Evolutionary conservation across 805 yeast genomes (phyloP).

Genomic region (Danielia oregonensis): DNA sequence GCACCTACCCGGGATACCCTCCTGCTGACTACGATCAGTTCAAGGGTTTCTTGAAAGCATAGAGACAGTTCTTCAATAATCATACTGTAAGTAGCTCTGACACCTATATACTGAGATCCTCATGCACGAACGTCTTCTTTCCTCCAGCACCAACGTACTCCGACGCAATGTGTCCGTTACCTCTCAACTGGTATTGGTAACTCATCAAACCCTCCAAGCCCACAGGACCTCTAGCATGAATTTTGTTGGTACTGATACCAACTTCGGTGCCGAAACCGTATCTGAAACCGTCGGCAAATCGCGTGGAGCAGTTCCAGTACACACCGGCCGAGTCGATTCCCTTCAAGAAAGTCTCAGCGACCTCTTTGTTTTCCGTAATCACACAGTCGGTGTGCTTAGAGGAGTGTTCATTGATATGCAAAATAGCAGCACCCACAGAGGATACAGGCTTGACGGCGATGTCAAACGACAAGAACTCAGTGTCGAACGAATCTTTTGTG

Average conservation of each 20-base stretch:
- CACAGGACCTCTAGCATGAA: conserved; percentile 98
- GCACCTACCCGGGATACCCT: conserved; percentile 49
- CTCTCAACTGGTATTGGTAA: conserved; percentile 90
- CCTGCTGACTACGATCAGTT: conserved; percentile 24
- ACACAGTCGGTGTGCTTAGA: conserved; percentile 96
- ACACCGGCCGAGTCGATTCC: conserved; percentile 95
- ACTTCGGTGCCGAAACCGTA: conserved; percentile 99
- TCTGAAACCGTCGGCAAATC: conserved; percentile 98
- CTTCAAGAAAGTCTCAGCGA: conserved; percentile 74
- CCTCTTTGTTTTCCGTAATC: conserved; percentile 66
- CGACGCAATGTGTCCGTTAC: conserved; percentile 88
- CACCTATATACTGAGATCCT: conserved; percentile 35
- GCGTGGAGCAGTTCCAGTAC: conserved; percentile 94
- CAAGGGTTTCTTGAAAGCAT: conserved; percentile 8
- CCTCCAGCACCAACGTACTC: conserved; percentile 96
- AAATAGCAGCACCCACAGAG: conserved; percentile 67
- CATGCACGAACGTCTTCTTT: conserved; percentile 68
- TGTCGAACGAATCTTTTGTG: conserved; percentile 66
- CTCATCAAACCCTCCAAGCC: conserved; percentile 96
- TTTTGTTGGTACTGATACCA: conserved; percentile 94
- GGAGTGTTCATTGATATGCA: conserved; percentile 85
- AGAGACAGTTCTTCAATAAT: too few relatives aligned
- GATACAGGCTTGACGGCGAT: conserved; percentile 67
- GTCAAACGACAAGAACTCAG: conserved; percentile 80
- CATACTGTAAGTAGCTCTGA: neutral